Conservation (phyloP, 2,329 filamentous ascomycete species). For the Teratosphaeria zuluensis region DNA sequence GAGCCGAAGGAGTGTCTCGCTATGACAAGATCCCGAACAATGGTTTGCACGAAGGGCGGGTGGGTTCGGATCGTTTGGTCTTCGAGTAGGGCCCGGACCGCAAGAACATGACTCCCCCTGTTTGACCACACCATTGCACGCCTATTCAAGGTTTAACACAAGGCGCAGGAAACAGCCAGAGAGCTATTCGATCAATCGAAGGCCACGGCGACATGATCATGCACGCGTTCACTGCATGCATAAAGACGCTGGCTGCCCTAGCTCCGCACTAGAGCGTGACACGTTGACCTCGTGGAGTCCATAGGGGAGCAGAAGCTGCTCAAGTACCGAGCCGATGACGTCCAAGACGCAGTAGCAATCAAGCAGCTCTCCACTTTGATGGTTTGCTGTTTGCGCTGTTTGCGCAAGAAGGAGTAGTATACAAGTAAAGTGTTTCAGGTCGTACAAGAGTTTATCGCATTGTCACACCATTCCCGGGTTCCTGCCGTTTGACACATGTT, state of each 20-base stretch:
- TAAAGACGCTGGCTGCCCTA: neutral
- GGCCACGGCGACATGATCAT: neutral
- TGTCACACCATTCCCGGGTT: conserved; percentile 8
- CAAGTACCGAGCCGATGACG: conserved; percentile 1
- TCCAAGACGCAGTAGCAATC: conserved; percentile 1
- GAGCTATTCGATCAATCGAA: neutral
- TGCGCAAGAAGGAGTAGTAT: neutral
- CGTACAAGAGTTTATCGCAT: neutral
- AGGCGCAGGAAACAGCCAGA: neutral
- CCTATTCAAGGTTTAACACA: neutral
- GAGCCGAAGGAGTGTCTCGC: neutral
- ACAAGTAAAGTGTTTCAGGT: neutral
- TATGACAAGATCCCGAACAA: neutral
- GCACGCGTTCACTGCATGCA: conserved; percentile 1
- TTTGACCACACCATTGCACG: neutral
- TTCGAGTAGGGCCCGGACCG: neutral
- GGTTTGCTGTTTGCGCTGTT: conserved; percentile 1
- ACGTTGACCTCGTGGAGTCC: conserved; percentile 2
- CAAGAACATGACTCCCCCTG: neutral
- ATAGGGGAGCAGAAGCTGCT: neutral
- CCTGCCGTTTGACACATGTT: conserved; percentile 14
- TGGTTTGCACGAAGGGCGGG: neutral
- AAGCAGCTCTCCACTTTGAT: neutral
- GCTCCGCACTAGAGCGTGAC: conserved; percentile 1
- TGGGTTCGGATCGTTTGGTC: neutral